A percentile compares a stretch with the other conserved stretches of the same genome.
phyloP scores from a whole-genome alignment of 192 early-diverging fungal genomes.

The Entomortierella parvispora region DNA sequence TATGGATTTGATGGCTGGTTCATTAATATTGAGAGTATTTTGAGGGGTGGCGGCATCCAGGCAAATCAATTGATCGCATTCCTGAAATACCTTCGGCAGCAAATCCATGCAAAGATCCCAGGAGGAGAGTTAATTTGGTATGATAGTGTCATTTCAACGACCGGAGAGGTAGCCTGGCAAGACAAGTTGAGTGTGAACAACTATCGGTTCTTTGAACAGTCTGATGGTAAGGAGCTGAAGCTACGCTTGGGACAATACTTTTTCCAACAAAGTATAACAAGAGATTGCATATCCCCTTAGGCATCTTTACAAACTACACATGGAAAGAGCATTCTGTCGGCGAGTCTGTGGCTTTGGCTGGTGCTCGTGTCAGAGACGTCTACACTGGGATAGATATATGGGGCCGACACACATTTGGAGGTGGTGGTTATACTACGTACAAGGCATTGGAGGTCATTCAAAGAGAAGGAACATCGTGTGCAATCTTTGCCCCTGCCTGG shows the following conservation, averaged over 20 bases:
- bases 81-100: slow-evolving; percentile 55
- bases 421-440: slow-evolving; percentile 26
- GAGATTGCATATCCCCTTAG: slow-evolving; percentile 8
- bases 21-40: slow-evolving; percentile 70
- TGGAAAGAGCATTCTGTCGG: slow-evolving; percentile 40
- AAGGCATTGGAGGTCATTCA: slow-evolving; percentile 63
- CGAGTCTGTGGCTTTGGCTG: slow-evolving; percentile 46
- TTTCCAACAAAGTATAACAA: slow-evolving; percentile 59
- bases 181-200: slow-evolving; percentile 63
- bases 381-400: slow-evolving; percentile 75
- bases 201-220: slow-evolving; percentile 61
- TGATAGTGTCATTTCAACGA: slow-evolving; percentile 63
- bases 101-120: slow-evolving; percentile 60
- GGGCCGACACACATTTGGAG: slow-evolving; percentile 57
- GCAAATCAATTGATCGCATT: slow-evolving; percentile 46
- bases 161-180: slow-evolving; percentile 63
- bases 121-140: slow-evolving; percentile 69
- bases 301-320: slow-evolving; percentile 42
- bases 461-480: slow-evolving; percentile 55
- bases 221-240: slow-evolving; percentile 62
- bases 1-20: slow-evolving; percentile 77
- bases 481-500: slow-evolving; percentile 75
- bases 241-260: slow-evolving; percentile 27
- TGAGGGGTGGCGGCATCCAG: slow-evolving; percentile 40
- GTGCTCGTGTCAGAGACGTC: slow-evolving; percentile 53